These are phyloP conservation scores for Pythium biforme DNA, from an alignment of 352 stramenopile species.

Conservation along the genomic window DNA sequence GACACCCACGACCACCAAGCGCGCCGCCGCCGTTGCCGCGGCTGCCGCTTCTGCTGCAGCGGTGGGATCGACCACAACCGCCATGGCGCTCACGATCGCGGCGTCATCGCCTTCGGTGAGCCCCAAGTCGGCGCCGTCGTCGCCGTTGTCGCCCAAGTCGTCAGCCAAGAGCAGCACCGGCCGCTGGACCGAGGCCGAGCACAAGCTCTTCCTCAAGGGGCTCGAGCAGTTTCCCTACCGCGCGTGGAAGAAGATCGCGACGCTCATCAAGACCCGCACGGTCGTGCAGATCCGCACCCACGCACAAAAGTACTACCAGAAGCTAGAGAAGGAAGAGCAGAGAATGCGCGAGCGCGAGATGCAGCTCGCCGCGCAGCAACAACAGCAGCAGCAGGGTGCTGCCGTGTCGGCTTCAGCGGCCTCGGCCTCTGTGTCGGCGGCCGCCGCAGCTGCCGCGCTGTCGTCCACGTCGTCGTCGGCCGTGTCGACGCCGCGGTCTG, in stretches of 20 bases:
- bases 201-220: conserved; percentile 87
- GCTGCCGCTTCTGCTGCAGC: conserved; percentile 3
- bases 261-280: conserved; percentile 93
- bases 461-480: conserved; percentile 6
- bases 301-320: conserved; percentile 90
- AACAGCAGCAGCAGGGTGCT: conserved; percentile 3
- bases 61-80: no score
- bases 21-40: conserved; percentile 18
- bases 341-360: conserved; percentile 69
- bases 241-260: conserved; percentile 92
- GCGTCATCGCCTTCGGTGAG: conserved; percentile 5
- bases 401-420: neutral
- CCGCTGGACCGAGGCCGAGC: conserved; percentile 83
- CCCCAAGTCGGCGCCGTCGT: conserved; percentile 14
- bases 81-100: conserved; percentile 11
- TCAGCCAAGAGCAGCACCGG: conserved; percentile 72
- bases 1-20: conserved; percentile 18
- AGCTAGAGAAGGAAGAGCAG: conserved; percentile 86
- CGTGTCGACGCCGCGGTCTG: conserved; percentile 6
- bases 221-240: conserved; percentile 85
- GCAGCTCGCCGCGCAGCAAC: conserved; percentile 25
- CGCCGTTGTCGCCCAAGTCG: conserved; percentile 30
- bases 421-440: neutral
- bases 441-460: neutral
- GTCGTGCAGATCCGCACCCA: conserved; percentile 89